Conservation (phyloP, 129 eudicot species). For the Calendula officinalis region DNA sequence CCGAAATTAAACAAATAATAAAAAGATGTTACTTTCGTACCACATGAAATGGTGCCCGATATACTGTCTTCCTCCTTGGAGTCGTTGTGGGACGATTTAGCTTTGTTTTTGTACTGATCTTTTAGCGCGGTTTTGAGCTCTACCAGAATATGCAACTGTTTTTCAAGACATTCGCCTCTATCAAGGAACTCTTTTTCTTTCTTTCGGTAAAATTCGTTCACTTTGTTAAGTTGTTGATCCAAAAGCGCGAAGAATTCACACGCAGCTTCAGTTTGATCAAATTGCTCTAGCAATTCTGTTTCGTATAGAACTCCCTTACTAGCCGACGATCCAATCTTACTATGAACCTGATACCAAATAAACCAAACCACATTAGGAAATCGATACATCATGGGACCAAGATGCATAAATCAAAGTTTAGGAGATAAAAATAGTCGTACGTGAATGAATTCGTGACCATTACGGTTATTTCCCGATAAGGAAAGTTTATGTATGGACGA, state of each 20-base stretch:
- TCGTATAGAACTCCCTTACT: slow-evolving; percentile 69
- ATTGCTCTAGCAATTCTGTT: slow-evolving; percentile 82
- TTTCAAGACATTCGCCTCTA: slow-evolving; percentile 68
- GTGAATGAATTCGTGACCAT: slow-evolving; percentile 59
- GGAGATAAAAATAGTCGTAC: slow-evolving; percentile 37
- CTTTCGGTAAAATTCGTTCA: slow-evolving; percentile 69
- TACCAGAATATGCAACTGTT: slow-evolving; percentile 64
- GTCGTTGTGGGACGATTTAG: slow-evolving; percentile 42
- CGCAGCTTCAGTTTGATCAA: slow-evolving; percentile 66
- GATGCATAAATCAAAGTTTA: background rate
- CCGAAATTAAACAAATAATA: background rate
- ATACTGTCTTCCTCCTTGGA: slow-evolving; percentile 67
- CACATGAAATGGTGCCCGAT: slow-evolving; percentile 79
- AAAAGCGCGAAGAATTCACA: slow-evolving; percentile 67
- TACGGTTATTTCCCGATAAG: slow-evolving; percentile 44
- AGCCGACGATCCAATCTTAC: slow-evolving; percentile 54
- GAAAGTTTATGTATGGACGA: slow-evolving; percentile 54
- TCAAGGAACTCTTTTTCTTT: slow-evolving; percentile 91
- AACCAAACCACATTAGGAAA: slow-evolving; percentile 22
- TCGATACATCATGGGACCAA: slow-evolving; percentile 13
- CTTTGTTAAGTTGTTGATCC: slow-evolving; percentile 94
- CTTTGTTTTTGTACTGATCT: slow-evolving; percentile 36
- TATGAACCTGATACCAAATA: slow-evolving; percentile 59
- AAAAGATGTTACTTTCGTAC: slow-evolving; percentile 29
- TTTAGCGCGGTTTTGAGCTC: slow-evolving; percentile 65